Evolutionary conservation across 768 basidiomycete species (phyloP).

Genomic region (Mycena galericulata): DNA sequence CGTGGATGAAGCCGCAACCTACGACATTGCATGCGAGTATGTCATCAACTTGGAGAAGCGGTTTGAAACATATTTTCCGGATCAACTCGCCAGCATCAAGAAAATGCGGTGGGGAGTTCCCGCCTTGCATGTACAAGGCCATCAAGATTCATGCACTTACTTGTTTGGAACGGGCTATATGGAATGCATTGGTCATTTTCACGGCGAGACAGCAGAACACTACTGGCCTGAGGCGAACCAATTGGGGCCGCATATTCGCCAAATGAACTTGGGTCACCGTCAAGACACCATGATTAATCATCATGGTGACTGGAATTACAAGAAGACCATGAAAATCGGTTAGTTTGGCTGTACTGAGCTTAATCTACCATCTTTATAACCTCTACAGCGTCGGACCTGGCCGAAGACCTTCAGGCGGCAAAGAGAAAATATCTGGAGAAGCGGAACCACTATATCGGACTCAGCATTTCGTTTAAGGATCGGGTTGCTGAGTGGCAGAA

Average conservation of each 20-base stretch:
- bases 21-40: conserved; percentile 37
- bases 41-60: conserved; percentile 23
- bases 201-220: conserved; percentile 34
- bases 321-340: background rate
- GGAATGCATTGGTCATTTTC: conserved; percentile 33
- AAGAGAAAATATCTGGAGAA: background rate
- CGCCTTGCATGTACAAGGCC: conserved; percentile 37
- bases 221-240: conserved; percentile 10
- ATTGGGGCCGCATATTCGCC: conserved; percentile 31
- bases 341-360: background rate
- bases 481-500: background rate
- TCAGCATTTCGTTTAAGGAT: background rate
- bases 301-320: background rate
- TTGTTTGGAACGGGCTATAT: conserved; percentile 35
- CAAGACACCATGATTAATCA: conserved; percentile 5
- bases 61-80: conserved; percentile 26
- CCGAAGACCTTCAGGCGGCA: background rate
- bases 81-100: conserved; percentile 6
- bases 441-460: background rate
- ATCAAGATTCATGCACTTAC: conserved; percentile 36
- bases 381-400: background rate
- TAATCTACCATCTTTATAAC: background rate
- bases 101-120: conserved; percentile 30
- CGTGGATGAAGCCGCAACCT: conserved; percentile 20
- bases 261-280: conserved; percentile 34